Evolutionary conservation across 2,329 filamentous ascomycete genomes (phyloP).

Genomic region (Fusarium tuaranense): DNA sequence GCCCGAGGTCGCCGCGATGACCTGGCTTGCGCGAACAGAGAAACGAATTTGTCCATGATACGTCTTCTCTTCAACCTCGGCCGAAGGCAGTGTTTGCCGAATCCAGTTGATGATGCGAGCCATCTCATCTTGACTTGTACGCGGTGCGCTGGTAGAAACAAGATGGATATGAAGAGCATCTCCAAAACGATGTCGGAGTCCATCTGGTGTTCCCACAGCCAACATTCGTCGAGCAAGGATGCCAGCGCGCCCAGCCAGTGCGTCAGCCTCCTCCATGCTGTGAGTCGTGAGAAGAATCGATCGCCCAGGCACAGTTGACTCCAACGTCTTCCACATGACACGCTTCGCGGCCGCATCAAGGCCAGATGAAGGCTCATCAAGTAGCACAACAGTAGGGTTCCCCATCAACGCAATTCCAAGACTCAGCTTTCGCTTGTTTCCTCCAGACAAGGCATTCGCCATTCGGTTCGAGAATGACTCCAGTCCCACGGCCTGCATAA

Average conservation of each 20-base stretch:
- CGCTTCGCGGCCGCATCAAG: slow-evolving; percentile 93
- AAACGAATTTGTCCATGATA: slow-evolving; percentile 93
- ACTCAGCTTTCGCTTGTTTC: slow-evolving; percentile 93
- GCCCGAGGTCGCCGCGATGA: slow-evolving; percentile 45
- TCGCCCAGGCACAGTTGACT: slow-evolving; percentile 79
- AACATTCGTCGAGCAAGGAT: slow-evolving; percentile 91
- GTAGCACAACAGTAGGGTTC: slow-evolving; percentile 85
- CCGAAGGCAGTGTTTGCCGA: slow-evolving; percentile 67
- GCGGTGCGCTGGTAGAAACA: slow-evolving; percentile 79
- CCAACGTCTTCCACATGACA: slow-evolving; percentile 91
- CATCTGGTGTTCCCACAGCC: slow-evolving; percentile 80
- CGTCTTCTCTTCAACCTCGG: slow-evolving; percentile 76
- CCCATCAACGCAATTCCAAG: slow-evolving; percentile 93
- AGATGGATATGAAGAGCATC: slow-evolving; percentile 85
- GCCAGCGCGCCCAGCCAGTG: slow-evolving; percentile 83
- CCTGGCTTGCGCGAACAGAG: slow-evolving; percentile 70
- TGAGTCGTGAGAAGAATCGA: slow-evolving; percentile 91
- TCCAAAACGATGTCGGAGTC: slow-evolving; percentile 80
- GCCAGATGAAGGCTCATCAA: slow-evolving; percentile 90
- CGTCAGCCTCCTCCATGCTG: slow-evolving; percentile 95
- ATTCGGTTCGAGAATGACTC: slow-evolving; percentile 77
- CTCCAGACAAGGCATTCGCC: slow-evolving; percentile 84
- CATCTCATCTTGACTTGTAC: slow-evolving; percentile 78
- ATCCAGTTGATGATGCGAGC: slow-evolving; percentile 75
- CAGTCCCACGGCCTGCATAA: slow-evolving; percentile 85